Conservation (phyloP, 371 early-diverging fungal species). For the Mortierella sp. region DNA sequence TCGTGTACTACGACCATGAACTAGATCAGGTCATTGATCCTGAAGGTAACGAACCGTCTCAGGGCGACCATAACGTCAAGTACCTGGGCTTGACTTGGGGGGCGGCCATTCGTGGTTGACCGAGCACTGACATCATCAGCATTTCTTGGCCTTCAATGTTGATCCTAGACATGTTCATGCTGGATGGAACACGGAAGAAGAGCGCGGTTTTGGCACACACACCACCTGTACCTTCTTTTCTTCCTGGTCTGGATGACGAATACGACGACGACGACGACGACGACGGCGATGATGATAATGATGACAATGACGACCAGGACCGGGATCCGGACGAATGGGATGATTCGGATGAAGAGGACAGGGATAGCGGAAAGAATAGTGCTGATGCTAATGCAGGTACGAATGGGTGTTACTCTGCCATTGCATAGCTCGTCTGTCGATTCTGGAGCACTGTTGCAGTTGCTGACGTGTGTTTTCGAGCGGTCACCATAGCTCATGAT, state of each 20-base stretch:
- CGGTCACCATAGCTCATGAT: constrained; percentile 62
- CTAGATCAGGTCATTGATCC: constrained; percentile 74
- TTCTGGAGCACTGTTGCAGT: too few relatives aligned
- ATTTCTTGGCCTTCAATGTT: too few relatives aligned
- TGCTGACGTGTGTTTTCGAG: too few relatives aligned
- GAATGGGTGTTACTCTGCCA: too few relatives aligned
- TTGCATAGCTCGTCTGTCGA: too few relatives aligned
- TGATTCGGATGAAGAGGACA: constrained; percentile 44
- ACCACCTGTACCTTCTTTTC: constrained; percentile 39
- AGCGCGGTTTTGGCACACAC: constrained; percentile 47
- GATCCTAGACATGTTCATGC: constrained; percentile 33
- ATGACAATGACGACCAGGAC: constrained; percentile 50
- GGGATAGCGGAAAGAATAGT: constrained; percentile 4
- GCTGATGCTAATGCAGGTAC: too few relatives aligned
- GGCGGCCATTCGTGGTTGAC: too few relatives aligned
- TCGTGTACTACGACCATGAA: constrained; percentile 84
- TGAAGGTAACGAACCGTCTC: too few relatives aligned
- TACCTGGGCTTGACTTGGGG: too few relatives aligned
- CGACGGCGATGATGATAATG: constrained; percentile 60
- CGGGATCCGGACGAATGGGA: constrained; percentile 61
- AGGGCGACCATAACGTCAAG: too few relatives aligned
- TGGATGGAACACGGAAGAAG: constrained; percentile 41
- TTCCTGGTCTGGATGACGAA: constrained; percentile 39
- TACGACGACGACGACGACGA: constrained; percentile 44
- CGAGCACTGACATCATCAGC: too few relatives aligned